Percentiles rank a stretch among this genome's conserved stretches.
phyloP scores from a whole-genome alignment of 2,329 filamentous ascomycete genomes.

The Exophiala sideris region DNA sequence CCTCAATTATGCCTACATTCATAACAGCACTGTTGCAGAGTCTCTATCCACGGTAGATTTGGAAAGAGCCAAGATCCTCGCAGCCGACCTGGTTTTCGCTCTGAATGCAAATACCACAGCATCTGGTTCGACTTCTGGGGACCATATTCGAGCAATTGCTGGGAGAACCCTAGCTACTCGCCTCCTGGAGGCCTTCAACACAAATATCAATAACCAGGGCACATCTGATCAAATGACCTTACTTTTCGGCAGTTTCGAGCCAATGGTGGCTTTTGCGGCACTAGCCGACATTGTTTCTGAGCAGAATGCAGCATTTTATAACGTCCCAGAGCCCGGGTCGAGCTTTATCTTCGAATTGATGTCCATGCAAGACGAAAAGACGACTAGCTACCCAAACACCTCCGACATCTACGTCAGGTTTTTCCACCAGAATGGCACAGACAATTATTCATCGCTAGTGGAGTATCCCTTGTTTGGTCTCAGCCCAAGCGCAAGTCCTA shows the following conservation, averaged over 20 bases:
- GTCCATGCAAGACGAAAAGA: conserved; percentile 36
- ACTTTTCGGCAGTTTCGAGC: conserved; percentile 49
- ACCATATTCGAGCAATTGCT: conserved; percentile 38
- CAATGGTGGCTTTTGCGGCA: conserved; percentile 51
- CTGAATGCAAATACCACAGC: conserved; percentile 37
- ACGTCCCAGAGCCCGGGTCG: conserved; percentile 48
- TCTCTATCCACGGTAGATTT: conserved; percentile 32
- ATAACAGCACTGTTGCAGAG: conserved; percentile 46
- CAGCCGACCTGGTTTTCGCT: conserved; percentile 49
- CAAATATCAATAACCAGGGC: conserved; percentile 39
- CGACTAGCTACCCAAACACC: conserved; percentile 37
- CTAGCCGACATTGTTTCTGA: conserved; percentile 40
- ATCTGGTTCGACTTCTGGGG: conserved; percentile 22
- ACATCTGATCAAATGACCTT: conserved; percentile 43
- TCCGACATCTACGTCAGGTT: conserved; percentile 55
- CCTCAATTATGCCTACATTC: conserved; percentile 51
- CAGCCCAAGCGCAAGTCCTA: conserved; percentile 44
- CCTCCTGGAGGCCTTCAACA: conserved; percentile 38
- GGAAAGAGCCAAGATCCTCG: conserved; percentile 36
- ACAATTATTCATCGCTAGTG: conserved; percentile 33
- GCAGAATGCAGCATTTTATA: conserved; percentile 44
- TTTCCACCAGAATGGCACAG: conserved; percentile 56
- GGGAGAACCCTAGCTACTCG: conserved; percentile 42
- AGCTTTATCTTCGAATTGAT: conserved; percentile 54
- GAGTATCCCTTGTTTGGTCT: conserved; percentile 52